Evolutionary conservation across 2,329 filamentous ascomycete genomes (phyloP).

Genomic region (Neonectria sp.): DNA sequence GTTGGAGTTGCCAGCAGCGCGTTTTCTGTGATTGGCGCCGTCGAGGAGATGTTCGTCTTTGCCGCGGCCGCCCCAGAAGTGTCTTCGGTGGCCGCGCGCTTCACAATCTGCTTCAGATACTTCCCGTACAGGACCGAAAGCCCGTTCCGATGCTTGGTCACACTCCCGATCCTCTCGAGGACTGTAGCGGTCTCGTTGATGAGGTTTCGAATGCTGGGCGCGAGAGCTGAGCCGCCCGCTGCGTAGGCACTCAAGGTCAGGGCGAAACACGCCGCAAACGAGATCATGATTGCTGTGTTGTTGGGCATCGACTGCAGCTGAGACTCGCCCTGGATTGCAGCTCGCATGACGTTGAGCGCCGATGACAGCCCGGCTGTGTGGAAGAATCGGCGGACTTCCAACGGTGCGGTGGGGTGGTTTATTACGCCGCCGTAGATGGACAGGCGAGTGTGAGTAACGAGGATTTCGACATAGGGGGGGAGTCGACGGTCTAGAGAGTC

Average conservation of each 20-base stretch:
- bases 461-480: constrained; percentile 82
- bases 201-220: constrained; percentile 74
- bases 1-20: constrained; percentile 40
- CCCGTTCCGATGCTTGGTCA: constrained; percentile 76
- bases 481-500: constrained; percentile 63
- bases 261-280: constrained; percentile 80
- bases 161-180: constrained; percentile 77
- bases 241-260: constrained; percentile 74
- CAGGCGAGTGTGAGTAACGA: constrained; percentile 79
- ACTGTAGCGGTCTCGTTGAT: constrained; percentile 79
- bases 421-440: constrained; percentile 84
- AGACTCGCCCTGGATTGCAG: constrained; percentile 79
- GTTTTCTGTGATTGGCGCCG: constrained; percentile 35
- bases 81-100: constrained; percentile 51
- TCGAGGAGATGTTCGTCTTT: constrained; percentile 34
- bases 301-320: constrained; percentile 83
- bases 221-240: constrained; percentile 70
- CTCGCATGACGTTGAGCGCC: constrained; percentile 81
- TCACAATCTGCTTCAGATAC: constrained; percentile 61
- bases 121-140: constrained; percentile 69
- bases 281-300: constrained; percentile 85
- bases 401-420: constrained; percentile 79
- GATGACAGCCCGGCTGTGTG: constrained; percentile 80
- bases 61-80: constrained; percentile 31
- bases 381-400: constrained; percentile 81